Evolutionary conservation across 495 filamentous ascomycete genomes (phyloP), one percentile per base, ranked within the genome.

Genomic region (Aspergillus sclerotioniger): DNA sequence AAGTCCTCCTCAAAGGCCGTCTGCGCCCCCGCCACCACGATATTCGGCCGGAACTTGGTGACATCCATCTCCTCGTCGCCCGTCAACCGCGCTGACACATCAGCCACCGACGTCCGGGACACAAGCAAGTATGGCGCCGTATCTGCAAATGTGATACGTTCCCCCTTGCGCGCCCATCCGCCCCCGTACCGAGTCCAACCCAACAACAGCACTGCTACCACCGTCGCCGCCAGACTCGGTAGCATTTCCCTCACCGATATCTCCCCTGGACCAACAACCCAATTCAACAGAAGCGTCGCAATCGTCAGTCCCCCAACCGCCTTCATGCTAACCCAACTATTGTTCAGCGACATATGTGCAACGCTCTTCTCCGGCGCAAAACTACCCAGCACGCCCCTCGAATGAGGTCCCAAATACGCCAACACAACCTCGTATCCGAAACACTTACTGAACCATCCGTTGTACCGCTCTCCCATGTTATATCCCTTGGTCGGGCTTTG

Each of bases 31-130:
- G 81, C 79, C 8, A 96, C 69, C 8, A 96, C 85, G 41, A 96
- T 83, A 63, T 96, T 96, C 0, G 91, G 88, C 28, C 93, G 83
- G 71, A 96, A 92, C 66, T 92, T 94, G 10, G 84, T 86, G 63
- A 90, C 81, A 60, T 88, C 85, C 77, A 91, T 84, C n/a, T 75
- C 60, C 32, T 79, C 66, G 2, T 74, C 80, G 0, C 70, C 76
- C 0, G 79, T 72, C 4, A 95, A 67, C 1, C 90, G 82, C 3
- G 69, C 62, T 19, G 80, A 82, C 45, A 96, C 84, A 57, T 90
- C 77, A 8, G 76, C 68, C 9, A 93, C 76, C 1, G 90, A 96
- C 0, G 83, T 79, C 56, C 85, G 80, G 3, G 88, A 89, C 13
- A 87, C 80, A 6, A 98, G 68, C 2, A 96, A 73, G 59, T 88